Percentiles rank a stretch among this genome's conserved stretches.
These are phyloP conservation scores for Cercophora newfieldiana DNA, from an alignment of 495 filamentous ascomycete genomes.

Conservation along the genomic window DNA sequence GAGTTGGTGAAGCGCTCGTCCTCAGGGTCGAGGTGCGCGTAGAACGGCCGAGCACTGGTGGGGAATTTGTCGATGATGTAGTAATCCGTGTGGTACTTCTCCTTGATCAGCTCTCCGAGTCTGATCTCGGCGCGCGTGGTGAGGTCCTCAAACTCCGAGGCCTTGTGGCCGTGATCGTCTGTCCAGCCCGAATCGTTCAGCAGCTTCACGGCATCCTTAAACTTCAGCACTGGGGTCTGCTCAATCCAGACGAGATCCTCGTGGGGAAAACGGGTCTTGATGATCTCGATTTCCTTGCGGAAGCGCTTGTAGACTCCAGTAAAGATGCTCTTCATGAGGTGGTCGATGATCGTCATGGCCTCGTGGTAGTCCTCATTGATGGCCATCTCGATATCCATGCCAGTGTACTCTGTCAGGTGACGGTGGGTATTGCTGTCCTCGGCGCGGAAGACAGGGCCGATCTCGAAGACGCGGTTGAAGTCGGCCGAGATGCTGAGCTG, in stretches of 20 bases:
- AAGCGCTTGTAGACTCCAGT: conserved; percentile 70
- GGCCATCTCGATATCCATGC: conserved; percentile 92
- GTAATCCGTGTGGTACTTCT: conserved; percentile 87
- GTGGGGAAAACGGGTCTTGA: conserved; percentile 61
- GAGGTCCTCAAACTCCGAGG: conserved; percentile 73
- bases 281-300: conserved; percentile 64
- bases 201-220: conserved; percentile 75
- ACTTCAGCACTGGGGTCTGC: conserved; percentile 76
- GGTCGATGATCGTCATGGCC: conserved; percentile 76
- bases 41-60: conserved; percentile 79
- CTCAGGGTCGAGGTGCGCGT: conserved; percentile 84
- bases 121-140: conserved; percentile 85
- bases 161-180: conserved; percentile 68
- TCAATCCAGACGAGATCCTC: conserved; percentile 72
- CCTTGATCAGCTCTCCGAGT: conserved; percentile 76
- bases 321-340: conserved; percentile 87
- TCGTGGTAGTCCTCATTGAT: conserved; percentile 91
- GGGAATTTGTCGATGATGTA: conserved; percentile 96
- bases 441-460: conserved; percentile 94
- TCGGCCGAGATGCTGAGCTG: conserved; percentile 94
- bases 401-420: conserved; percentile 94
- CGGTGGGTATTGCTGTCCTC: conserved; percentile 97
- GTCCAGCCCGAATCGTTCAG: conserved; percentile 80
- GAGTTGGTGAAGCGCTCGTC: conserved; percentile 79
- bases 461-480: conserved; percentile 86